A percentile compares a stretch with the other conserved stretches of the same genome.
Evolutionary conservation across 1,284 basidiomycete genomes (phyloP).

Genomic region (Flammula alnicola): DNA sequence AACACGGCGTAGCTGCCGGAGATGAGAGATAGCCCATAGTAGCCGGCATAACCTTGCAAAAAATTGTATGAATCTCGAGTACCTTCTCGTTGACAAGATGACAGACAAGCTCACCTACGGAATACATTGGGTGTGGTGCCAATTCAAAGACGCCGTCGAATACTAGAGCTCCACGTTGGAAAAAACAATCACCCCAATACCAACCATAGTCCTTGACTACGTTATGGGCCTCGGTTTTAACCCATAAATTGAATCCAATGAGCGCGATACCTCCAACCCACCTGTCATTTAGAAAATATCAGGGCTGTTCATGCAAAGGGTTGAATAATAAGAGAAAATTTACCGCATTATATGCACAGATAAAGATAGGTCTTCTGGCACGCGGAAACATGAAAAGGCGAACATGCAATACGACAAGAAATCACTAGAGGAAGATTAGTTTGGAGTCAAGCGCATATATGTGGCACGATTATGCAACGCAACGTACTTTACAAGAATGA

Average conservation of each 20-base stretch:
- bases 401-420: constrained; percentile 97
- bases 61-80: constrained; percentile 1
- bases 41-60: constrained; percentile 83
- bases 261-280: constrained; percentile 88
- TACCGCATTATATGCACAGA: constrained; percentile 80
- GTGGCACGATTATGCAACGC: background rate
- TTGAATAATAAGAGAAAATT: background rate
- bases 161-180: constrained; percentile 87
- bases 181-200: constrained; percentile 99
- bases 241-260: constrained; percentile 97
- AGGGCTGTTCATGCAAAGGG: background rate
- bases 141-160: constrained; percentile 98
- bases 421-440: constrained; percentile 58
- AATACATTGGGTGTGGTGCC: constrained; percentile 92
- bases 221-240: constrained; percentile 96
- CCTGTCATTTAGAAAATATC: constrained; percentile 41
- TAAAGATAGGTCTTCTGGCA: constrained; percentile 77
- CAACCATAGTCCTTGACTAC: constrained; percentile 94
- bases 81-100: background rate
- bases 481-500: constrained; percentile 92
- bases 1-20: constrained; percentile 90
- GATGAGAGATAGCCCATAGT: constrained; percentile 94
- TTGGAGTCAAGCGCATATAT: background rate
- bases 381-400: constrained; percentile 88
- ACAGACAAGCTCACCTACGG: constrained; percentile 69